Evolutionary conservation across 139 green algal genomes (phyloP).

Genomic region (Ulvella scutata): DNA sequence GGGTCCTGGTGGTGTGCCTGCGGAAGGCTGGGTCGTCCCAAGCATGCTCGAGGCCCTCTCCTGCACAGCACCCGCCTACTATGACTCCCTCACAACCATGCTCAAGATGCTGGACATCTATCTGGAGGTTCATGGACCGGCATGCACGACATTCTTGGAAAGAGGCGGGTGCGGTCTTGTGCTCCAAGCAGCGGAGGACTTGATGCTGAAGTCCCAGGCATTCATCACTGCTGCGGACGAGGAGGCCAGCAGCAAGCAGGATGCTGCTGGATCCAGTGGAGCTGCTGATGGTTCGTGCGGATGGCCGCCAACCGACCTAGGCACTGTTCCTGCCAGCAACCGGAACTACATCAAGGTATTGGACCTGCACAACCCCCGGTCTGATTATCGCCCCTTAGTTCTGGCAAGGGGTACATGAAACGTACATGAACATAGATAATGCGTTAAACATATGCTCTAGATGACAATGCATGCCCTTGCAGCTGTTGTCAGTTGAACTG

Average conservation of each 20-base stretch:
- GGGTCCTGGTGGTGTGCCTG: not conserved
- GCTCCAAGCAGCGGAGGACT: no score
- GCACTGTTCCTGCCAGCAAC: not conserved
- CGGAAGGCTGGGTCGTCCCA: not conserved
- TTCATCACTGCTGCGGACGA: not conserved
- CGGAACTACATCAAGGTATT: not conserved
- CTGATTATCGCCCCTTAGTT: no score
- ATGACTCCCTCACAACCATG: not conserved
- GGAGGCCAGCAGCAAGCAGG: not conserved
- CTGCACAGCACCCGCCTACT: not conserved
- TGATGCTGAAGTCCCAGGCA: no score
- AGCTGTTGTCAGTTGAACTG: no score
- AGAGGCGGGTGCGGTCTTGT: not conserved
- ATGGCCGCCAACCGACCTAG: not conserved
- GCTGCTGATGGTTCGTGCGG: not conserved
- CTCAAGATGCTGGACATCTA: not conserved
- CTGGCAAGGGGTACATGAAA: no score
- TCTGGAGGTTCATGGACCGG: not conserved
- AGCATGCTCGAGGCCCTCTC: not conserved
- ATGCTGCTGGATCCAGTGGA: not conserved
- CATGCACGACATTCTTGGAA: not conserved
- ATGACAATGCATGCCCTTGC: no score
- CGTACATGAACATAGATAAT: no score
- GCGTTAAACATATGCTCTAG: no score
- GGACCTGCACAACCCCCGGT: no score